Conservation (phyloP, 371 early-diverging fungal species). For the Mucor circinelloides region DNA sequence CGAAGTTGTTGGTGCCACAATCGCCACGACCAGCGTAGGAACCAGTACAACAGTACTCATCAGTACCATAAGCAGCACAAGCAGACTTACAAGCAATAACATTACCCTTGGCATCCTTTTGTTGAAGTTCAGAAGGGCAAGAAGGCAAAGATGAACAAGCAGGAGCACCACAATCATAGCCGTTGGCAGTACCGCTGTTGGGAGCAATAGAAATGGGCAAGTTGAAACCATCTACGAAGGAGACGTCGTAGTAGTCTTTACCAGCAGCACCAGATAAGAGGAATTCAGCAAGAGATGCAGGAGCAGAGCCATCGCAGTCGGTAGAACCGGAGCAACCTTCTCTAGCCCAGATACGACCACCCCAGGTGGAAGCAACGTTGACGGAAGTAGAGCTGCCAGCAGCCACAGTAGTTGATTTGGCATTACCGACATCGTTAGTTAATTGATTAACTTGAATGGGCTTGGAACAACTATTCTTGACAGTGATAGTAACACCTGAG, state of each 20-base stretch:
- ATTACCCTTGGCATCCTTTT: slow-evolving; percentile 32
- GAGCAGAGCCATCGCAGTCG: slow-evolving; percentile 34
- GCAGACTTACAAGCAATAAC: slow-evolving; percentile 35
- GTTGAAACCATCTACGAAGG: slow-evolving; percentile 45
- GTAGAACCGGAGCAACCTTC: slow-evolving; percentile 25
- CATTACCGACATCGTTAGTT: slow-evolving; percentile 25
- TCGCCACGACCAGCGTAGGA: slow-evolving; percentile 15
- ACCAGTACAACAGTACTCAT: slow-evolving; percentile 34
- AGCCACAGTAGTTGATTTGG: slow-evolving; percentile 1
- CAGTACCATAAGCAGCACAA: slow-evolving; percentile 25
- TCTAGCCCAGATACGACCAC: slow-evolving; percentile 48
- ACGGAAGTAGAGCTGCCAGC: slow-evolving; percentile 26
- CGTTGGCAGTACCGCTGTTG: slow-evolving; percentile 20
- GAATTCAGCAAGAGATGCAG: slow-evolving; percentile 39
- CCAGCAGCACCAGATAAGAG: slow-evolving; percentile 15
- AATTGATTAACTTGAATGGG: slow-evolving; percentile 35
- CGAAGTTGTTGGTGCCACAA: slow-evolving; percentile 16
- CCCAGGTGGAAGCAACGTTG: slow-evolving; percentile 33
- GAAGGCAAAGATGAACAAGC: slow-evolving; percentile 28
- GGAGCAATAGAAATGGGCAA: slow-evolving; percentile 35
- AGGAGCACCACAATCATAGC: slow-evolving; percentile 38
- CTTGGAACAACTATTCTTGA: slow-evolving; percentile 40
- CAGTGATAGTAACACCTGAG: slow-evolving; percentile 32
- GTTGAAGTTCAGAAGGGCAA: slow-evolving; percentile 33
- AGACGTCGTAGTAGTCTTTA: slow-evolving; percentile 40